Evolutionary conservation across 352 stramenopile genomes (phyloP), one percentile per base, ranked within the genome.

Genomic region (Proteromonas lacertae): DNA sequence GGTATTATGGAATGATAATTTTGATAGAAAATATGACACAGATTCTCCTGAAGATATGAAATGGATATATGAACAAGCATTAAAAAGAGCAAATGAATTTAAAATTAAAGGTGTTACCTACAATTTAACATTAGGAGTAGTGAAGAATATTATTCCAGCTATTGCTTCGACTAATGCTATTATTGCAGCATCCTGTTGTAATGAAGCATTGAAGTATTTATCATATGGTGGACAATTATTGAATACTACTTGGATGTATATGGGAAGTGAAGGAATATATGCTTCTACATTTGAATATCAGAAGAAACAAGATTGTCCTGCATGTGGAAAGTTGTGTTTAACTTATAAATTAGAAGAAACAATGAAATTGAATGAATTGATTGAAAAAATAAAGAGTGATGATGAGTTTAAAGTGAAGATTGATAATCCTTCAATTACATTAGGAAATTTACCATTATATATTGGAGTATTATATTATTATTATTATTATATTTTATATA

Each of bases 231-330:
- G 63, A 29, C 77, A 93, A 44, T 67, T 68, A 19, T 67, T 96
- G 47, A 92, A 96, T 55, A 93, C 80, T 29, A 94, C 94, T 52
- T 81, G 90, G 59, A 93, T 93, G 78, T 86, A 93, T 52, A 88
- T 92, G 69, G 82, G 82, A 4, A 60, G 63, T 5, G 69, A 71
- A 13, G 75, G 78, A 22, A 71, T 89, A 47, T 89, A 93, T 57
- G 74, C 64, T 37, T 74, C 92, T 53, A 92, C 78, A 16, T 93
- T 93, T 55, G 64, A 79, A 30, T 92, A 93, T 52, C 69, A 89
- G 45, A 64, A 70, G 40, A 90, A 88, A 40, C 19, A 22, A 7
- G 60, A 72, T 41, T 84, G 68, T 35, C 54, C 71, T 4, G 69
- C 82, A 18, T 84, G 69, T 47, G 69, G 60, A n/a, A n/a, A n/a